A percentile compares a stretch with the other conserved stretches of the same genome.
phyloP scores from a whole-genome alignment of 2,329 filamentous ascomycete species.

The Graphilbum ipis-grandicollis region DNA sequence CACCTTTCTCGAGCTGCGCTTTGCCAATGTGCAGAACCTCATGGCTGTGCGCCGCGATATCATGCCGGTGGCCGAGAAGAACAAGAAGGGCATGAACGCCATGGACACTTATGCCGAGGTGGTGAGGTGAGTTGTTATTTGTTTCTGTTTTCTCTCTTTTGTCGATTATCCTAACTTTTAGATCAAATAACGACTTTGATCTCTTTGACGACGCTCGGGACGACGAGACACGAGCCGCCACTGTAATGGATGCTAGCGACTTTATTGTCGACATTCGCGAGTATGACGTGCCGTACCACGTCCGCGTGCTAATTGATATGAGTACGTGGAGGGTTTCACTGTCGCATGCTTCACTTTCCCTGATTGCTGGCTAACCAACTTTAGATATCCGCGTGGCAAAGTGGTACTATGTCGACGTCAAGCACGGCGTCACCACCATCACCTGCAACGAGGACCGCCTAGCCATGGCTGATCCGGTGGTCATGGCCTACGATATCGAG shows the following conservation, averaged over 20 bases:
- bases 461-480: slow-evolving; percentile 84
- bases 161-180: not conserved
- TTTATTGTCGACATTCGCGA: slow-evolving; percentile 97
- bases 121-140: slow-evolving; percentile 45
- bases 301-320: slow-evolving; percentile 94
- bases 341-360: no score
- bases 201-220: slow-evolving; percentile 80
- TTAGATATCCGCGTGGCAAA: slow-evolving; percentile 85
- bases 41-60: slow-evolving; percentile 71
- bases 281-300: slow-evolving; percentile 98
- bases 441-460: slow-evolving; percentile 74
- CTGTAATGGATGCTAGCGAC: slow-evolving; percentile 78
- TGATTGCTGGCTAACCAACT: not conserved
- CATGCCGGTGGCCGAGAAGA: slow-evolving; percentile 85
- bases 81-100: slow-evolving; percentile 87
- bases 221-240: slow-evolving; percentile 59
- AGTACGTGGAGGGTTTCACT: no score
- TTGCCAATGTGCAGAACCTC: slow-evolving; percentile 75
- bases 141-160: not conserved
- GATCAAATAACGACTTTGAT: slow-evolving; percentile 55
- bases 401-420: slow-evolving; percentile 93
- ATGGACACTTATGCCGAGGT: slow-evolving; percentile 99
- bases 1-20: slow-evolving; percentile 73
- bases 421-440: slow-evolving; percentile 75
- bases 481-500: slow-evolving; percentile 98